Percentiles rank a stretch among this genome's conserved stretches.
These are phyloP conservation scores for Cercospora zeae-maydis DNA, from an alignment of 2,329 filamentous ascomycete genomes.

Conservation along the genomic window DNA sequence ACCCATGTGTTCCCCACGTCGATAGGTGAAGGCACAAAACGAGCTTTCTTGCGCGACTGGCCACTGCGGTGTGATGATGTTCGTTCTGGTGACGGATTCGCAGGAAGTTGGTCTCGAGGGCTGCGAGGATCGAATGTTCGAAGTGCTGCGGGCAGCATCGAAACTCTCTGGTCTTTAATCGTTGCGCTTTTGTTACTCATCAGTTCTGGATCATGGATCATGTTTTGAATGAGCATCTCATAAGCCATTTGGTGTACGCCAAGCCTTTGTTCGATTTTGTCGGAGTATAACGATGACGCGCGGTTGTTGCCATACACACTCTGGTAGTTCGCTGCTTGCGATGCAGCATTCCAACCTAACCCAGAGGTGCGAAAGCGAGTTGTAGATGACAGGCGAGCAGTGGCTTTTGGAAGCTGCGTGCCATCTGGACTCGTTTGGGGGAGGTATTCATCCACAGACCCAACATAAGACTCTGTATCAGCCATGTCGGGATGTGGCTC, in stretches of 20 bases:
- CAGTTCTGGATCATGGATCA: conserved; percentile 31
- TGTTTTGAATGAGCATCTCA: conserved; percentile 35
- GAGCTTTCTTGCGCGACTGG: conserved; percentile 31
- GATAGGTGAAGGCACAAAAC: conserved; percentile 36
- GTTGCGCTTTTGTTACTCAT: conserved; percentile 16
- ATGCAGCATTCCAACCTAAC: background rate
- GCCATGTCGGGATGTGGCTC: background rate
- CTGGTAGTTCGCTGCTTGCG: background rate
- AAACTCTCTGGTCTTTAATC: conserved; percentile 18
- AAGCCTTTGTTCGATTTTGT: conserved; percentile 32
- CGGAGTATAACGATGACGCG: conserved; percentile 14
- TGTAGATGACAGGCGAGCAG: conserved; percentile 18
- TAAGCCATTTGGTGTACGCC: conserved; percentile 34
- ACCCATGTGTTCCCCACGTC: conserved; percentile 26
- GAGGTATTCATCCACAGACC: conserved; percentile 31
- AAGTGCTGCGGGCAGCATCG: conserved; percentile 26
- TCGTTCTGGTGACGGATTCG: conserved; percentile 7
- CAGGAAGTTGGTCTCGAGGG: conserved; percentile 20
- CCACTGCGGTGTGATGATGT: conserved; percentile 15
- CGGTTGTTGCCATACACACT: conserved; percentile 3
- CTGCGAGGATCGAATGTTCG: conserved; percentile 27
- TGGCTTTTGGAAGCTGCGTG: conserved; percentile 17
- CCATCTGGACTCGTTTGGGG: conserved; percentile 17
- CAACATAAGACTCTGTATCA: conserved; percentile 28
- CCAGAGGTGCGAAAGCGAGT: conserved; percentile 16